Conservation (phyloP, 2,329 filamentous ascomycete genomes). For the Fusarium clavum region DNA sequence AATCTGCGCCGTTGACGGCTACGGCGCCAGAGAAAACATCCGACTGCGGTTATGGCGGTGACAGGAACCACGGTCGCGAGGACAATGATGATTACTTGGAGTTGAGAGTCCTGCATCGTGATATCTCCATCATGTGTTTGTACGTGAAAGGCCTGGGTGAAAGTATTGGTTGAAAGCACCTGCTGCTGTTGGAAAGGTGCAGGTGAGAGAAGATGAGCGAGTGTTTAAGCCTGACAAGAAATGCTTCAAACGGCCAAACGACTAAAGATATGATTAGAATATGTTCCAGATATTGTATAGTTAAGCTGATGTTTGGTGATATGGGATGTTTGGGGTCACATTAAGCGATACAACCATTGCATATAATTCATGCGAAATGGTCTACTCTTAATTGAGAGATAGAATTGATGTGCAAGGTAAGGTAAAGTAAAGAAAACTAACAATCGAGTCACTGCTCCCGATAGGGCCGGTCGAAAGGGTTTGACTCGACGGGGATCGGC, state of each 20-base stretch:
- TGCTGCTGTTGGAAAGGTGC: slow-evolving; percentile 7
- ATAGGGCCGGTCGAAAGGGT: slow-evolving; percentile 4
- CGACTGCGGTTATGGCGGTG: slow-evolving; percentile 50
- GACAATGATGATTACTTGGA: slow-evolving; percentile 61
- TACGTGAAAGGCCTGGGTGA: slow-evolving; percentile 3
- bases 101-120: slow-evolving; percentile 46
- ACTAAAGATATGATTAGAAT: slow-evolving; percentile 24
- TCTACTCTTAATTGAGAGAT: not conserved
- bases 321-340: not conserved
- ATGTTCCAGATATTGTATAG: not conserved
- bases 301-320: not conserved
- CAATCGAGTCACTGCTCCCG: slow-evolving; percentile 30
- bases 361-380: slow-evolving; percentile 13
- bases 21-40: slow-evolving; percentile 54
- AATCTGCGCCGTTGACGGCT: slow-evolving; percentile 51
- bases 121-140: slow-evolving; percentile 39
- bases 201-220: slow-evolving; percentile 15
- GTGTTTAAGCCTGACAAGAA: slow-evolving; percentile 5
- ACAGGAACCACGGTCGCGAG: slow-evolving; percentile 64
- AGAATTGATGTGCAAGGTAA: not conserved
- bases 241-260: not conserved
- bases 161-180: not conserved
- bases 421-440: slow-evolving; percentile 27
- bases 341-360: not conserved
- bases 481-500: slow-evolving; percentile 15